phyloP scores from a whole-genome alignment of 257 asterid genomes.

The Plantago ovata region DNA sequence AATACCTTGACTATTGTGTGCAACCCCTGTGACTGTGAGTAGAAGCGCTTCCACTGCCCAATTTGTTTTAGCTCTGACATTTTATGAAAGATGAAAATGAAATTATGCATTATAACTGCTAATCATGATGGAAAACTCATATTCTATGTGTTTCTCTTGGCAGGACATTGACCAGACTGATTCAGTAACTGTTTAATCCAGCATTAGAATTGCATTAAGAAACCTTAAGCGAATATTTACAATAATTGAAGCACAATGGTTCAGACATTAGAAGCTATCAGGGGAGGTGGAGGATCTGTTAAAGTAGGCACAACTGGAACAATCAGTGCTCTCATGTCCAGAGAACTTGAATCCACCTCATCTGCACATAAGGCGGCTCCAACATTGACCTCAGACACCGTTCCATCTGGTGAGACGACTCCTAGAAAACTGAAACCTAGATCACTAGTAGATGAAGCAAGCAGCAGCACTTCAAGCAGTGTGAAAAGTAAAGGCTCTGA shows the following conservation, averaged over 20 bases:
- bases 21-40: no score
- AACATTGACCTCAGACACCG: conserved; percentile 21
- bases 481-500: conserved; percentile 25
- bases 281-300: conserved; percentile 79
- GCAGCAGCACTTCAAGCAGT: conserved; percentile 37
- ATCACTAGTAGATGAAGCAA: conserved; percentile 37
- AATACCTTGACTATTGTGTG: no score
- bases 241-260: conserved; percentile 35
- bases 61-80: no score
- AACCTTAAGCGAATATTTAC: background rate
- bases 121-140: conserved; percentile 3
- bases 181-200: conserved; percentile 13
- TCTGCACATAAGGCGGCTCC: conserved; percentile 14
- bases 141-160: conserved; percentile 11
- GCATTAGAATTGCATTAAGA: conserved; percentile 4
- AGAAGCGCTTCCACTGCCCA: no score
- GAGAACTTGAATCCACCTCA: conserved; percentile 54
- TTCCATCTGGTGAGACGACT: conserved; percentile 25
- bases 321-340: conserved; percentile 71
- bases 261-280: conserved; percentile 56
- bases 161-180: conserved; percentile 22
- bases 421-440: conserved; percentile 33
- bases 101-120: background rate
- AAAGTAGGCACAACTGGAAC: conserved; percentile 80
- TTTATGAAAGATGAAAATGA: no score